A percentile compares a stretch with the other conserved stretches of the same genome.
Conservation (phyloP, 768 basidiomycete genomes). For the Calocybe cyanea region DNA sequence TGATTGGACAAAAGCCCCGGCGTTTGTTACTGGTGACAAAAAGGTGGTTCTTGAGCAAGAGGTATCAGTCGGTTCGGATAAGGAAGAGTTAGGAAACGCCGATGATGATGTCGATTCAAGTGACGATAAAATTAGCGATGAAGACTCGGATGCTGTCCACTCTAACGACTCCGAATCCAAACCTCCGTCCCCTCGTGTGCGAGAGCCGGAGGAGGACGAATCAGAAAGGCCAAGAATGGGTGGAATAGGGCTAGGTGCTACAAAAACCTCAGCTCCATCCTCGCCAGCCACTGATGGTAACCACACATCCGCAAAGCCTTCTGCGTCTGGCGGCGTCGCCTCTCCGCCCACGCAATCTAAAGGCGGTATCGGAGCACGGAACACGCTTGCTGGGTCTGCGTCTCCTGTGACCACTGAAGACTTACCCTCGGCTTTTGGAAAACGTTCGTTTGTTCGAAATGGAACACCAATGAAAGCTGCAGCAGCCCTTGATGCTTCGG, state of each 20-base stretch:
- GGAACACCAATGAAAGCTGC: conserved; percentile 44
- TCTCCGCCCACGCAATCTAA: conserved; percentile 24
- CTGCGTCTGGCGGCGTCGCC: conserved; percentile 37
- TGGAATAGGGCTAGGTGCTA: conserved; percentile 39
- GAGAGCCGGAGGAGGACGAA: conserved; percentile 46
- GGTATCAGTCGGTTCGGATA: conserved; percentile 26
- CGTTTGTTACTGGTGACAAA: conserved; percentile 63
- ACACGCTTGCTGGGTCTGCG: conserved; percentile 18
- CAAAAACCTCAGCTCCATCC: conserved; percentile 1
- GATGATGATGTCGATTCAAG: conserved; percentile 32
- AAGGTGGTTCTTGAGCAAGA: conserved; percentile 42
- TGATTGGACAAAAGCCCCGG: conserved; percentile 75
- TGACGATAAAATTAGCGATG: conserved; percentile 31
- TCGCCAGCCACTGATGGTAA: conserved; percentile 21
- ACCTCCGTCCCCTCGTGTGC: conserved; percentile 53
- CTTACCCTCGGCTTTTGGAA: conserved; percentile 40
- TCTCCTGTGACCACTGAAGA: conserved; percentile 23
- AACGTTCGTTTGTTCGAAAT: conserved; percentile 50
- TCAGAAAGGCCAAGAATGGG: conserved; percentile 33
- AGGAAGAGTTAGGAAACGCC: conserved; percentile 27
- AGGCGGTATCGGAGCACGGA: conserved; percentile 25
- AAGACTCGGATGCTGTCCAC: conserved; percentile 38
- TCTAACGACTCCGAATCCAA: conserved; percentile 42
- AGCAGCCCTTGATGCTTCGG: conserved; percentile 54
- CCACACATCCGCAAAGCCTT: conserved; percentile 21